phyloP scores from a whole-genome alignment of 768 basidiomycete species.

The Hypholoma sublateritium region DNA sequence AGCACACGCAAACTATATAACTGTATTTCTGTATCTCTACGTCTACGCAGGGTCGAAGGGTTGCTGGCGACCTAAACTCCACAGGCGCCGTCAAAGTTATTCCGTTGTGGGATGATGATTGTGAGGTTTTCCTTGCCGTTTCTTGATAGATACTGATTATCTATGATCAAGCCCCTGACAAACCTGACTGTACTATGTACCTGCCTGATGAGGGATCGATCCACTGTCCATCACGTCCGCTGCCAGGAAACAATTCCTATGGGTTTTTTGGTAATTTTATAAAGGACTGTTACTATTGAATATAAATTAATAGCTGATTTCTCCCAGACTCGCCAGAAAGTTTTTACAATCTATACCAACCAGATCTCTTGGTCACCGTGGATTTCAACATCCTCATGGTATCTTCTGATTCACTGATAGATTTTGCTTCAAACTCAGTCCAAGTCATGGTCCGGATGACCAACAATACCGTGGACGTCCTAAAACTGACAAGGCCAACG shows the following conservation, averaged over 20 bases:
- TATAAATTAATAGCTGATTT: neutral
- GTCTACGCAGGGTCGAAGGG: neutral
- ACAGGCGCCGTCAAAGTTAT: neutral
- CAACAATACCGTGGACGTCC: constrained; percentile 9
- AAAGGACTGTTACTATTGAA: neutral
- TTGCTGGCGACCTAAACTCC: too few species aligned
- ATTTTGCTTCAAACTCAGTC: constrained; percentile 7
- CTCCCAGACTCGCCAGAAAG: neutral
- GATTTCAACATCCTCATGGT: constrained; percentile 13
- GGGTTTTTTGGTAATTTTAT: neutral
- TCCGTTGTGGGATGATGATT: neutral
- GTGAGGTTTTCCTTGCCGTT: neutral
- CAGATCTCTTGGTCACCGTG: constrained; percentile 19
- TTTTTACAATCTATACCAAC: neutral
- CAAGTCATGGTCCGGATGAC: constrained; percentile 10
- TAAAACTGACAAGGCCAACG: constrained; percentile 11
- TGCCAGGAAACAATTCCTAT: neutral
- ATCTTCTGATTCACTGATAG: neutral
- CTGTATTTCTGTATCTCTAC: neutral
- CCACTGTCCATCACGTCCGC: neutral
- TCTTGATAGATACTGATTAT: neutral
- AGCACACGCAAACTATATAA: neutral
- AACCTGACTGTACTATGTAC: neutral
- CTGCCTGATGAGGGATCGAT: neutral
- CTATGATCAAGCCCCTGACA: neutral